Evolutionary conservation across 148 eudicot species (phyloP).

Genomic region (Silene conica): DNA sequence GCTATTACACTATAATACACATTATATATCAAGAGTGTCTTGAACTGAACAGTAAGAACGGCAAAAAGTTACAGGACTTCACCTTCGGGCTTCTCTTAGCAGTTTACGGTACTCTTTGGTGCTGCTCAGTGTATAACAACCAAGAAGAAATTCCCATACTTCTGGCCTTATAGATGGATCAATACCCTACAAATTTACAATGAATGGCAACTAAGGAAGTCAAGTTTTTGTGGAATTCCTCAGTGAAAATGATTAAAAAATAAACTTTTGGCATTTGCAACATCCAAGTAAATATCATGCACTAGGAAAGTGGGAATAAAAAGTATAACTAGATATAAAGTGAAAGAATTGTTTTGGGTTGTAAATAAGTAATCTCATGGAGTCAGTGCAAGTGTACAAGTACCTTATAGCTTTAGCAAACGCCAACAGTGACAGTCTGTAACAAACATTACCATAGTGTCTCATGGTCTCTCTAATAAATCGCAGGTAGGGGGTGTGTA

Average conservation of each 20-base stretch:
- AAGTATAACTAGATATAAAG: not conserved
- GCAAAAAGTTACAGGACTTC: conserved; percentile 18
- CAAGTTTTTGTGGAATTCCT: not conserved
- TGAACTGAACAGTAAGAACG: not conserved
- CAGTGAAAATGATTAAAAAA: not conserved
- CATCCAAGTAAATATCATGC: not conserved
- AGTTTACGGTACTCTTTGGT: conserved; percentile 64
- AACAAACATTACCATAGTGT: too few relatives aligned
- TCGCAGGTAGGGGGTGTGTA: too few relatives aligned
- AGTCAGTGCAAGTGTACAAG: too few relatives aligned
- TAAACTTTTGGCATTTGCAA: not conserved
- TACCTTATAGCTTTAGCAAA: too few relatives aligned
- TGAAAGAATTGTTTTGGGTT: too few relatives aligned
- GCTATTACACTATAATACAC: not conserved
- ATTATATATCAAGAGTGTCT: not conserved
- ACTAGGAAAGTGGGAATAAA: not conserved
- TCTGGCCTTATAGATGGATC: conserved; percentile 96
- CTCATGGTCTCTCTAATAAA: too few relatives aligned
- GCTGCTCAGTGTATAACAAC: conserved; percentile 88
- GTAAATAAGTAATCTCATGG: too few relatives aligned
- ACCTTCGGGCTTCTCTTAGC: conserved; percentile 92
- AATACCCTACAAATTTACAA: conserved; percentile 82
- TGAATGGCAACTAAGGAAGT: conserved; percentile 16
- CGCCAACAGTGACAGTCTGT: too few relatives aligned
- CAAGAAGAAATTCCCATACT: conserved; percentile 99